Conservation (phyloP, 768 basidiomycete genomes). For the Gelatoporia subvermispora region DNA sequence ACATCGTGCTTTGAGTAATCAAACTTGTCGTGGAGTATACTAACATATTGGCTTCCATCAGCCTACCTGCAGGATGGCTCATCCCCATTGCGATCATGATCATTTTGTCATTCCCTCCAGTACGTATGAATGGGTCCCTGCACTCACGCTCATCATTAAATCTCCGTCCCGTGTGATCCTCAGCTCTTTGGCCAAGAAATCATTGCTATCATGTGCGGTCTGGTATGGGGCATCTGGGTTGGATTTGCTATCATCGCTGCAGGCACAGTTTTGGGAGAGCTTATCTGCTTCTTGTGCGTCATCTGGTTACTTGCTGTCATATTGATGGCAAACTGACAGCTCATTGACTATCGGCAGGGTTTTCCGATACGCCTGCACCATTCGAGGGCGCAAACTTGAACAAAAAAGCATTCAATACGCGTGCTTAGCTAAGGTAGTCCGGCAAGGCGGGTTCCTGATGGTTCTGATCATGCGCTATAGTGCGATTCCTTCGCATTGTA, state of each 20-base stretch:
- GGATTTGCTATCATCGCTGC: conserved; percentile 84
- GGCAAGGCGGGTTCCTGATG: conserved; percentile 82
- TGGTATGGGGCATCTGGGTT: conserved; percentile 84
- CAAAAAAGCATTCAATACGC: conserved; percentile 39
- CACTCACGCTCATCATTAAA: not conserved
- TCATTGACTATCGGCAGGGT: conserved; percentile 48
- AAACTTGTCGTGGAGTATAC: not conserved
- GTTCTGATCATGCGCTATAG: conserved; percentile 70
- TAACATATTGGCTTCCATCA: conserved; percentile 1
- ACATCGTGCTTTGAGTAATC: too few relatives aligned
- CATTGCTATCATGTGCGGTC: conserved; percentile 77
- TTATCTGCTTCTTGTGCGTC: conserved; percentile 77
- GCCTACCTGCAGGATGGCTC: conserved; percentile 29
- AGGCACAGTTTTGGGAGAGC: conserved; percentile 78
- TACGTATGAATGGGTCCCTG: conserved; percentile 7
- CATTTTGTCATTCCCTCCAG: conserved; percentile 35
- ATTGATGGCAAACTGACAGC: too few relatives aligned
- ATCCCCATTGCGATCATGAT: conserved; percentile 40
- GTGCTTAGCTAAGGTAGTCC: conserved; percentile 52
- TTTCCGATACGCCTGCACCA: conserved; percentile 76
- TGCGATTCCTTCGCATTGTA: conserved; percentile 83
- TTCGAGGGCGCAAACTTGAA: conserved; percentile 66
- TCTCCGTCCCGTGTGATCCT: not conserved
- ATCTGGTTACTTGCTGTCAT: not conserved
- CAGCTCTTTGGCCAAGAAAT: conserved; percentile 92